These are phyloP conservation scores for Melampsora larici-populina DNA, from an alignment of 1,284 basidiomycete genomes.

Conservation along the genomic window DNA sequence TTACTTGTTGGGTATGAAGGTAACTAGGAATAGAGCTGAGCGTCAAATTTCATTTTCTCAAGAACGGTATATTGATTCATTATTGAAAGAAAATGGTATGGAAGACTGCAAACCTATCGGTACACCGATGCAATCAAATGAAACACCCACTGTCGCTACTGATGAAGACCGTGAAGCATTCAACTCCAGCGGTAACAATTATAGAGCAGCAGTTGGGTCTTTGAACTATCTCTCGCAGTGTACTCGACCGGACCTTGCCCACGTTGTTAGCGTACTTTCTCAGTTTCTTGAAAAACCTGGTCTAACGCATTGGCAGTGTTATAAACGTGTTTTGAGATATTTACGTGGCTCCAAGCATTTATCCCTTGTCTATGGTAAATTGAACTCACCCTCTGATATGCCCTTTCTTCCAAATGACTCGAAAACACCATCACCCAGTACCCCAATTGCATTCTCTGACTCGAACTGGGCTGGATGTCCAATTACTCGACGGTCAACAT, in stretches of 20 bases:
- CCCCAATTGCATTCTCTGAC: too few relatives aligned
- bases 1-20: conserved; percentile 17
- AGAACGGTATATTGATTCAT: conserved; percentile 1
- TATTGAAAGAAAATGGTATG: conserved; percentile 10
- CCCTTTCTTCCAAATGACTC: too few relatives aligned
- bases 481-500: too few relatives aligned
- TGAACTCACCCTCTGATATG: too few relatives aligned
- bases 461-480: too few relatives aligned
- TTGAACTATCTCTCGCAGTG: too few relatives aligned
- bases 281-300: conserved; percentile 12
- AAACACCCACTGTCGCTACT: not conserved
- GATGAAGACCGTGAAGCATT: conserved; percentile 12
- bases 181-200: not conserved
- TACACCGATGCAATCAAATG: conserved; percentile 19
- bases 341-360: not conserved
- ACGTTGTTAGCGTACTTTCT: not conserved
- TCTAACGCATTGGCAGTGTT: not conserved
- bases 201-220: conserved; percentile 17
- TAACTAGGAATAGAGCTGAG: not conserved
- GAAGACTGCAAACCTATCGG: conserved; percentile 3
- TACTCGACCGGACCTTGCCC: conserved; percentile 11
- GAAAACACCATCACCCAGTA: too few relatives aligned
- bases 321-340: conserved; percentile 3
- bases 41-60: not conserved
- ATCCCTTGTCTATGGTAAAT: too few relatives aligned